Conservation (phyloP, 163 green algal species). For the Coccomyxa subellipsoidea region DNA sequence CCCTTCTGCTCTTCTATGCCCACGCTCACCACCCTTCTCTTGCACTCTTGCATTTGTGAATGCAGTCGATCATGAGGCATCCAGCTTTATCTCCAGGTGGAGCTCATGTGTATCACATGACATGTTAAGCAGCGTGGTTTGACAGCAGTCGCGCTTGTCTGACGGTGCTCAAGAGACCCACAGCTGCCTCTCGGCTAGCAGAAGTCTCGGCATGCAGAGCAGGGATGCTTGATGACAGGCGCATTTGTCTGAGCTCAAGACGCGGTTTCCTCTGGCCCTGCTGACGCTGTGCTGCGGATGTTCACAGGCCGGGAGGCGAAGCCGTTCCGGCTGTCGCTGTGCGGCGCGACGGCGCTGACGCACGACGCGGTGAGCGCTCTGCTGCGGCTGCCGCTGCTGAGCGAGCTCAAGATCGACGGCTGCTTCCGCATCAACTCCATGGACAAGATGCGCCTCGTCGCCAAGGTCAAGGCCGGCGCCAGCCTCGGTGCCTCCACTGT, state of each 20-base stretch:
- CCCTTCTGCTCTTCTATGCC: too few species aligned
- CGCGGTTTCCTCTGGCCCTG: too few species aligned
- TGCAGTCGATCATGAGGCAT: too few species aligned
- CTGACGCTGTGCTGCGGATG: too few species aligned
- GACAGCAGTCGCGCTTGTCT: too few species aligned
- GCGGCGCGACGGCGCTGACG: slow-evolving; percentile 59
- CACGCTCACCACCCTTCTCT: too few species aligned
- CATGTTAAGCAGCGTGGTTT: too few species aligned
- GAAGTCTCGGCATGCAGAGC: not conserved
- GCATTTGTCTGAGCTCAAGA: not conserved
- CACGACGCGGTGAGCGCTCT: slow-evolving; percentile 67
- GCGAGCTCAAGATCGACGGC: slow-evolving; percentile 62
- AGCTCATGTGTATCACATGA: too few species aligned
- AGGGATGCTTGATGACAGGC: not conserved
- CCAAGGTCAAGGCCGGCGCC: slow-evolving; percentile 50
- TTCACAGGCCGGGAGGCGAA: not conserved
- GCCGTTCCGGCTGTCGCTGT: slow-evolving; percentile 54
- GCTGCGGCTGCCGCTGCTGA: slow-evolving; percentile 69
- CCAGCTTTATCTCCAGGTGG: too few species aligned
- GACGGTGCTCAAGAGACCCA: too few species aligned
- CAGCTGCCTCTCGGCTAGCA: too few species aligned
- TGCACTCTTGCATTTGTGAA: too few species aligned
- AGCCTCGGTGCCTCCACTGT: not conserved
- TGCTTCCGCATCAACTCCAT: slow-evolving; percentile 68
- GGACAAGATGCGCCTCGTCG: slow-evolving; percentile 71